A percentile compares a stretch with the other conserved stretches of the same genome.
phyloP scores from a whole-genome alignment of 2,329 filamentous ascomycete genomes.

The Microsporum canis region DNA sequence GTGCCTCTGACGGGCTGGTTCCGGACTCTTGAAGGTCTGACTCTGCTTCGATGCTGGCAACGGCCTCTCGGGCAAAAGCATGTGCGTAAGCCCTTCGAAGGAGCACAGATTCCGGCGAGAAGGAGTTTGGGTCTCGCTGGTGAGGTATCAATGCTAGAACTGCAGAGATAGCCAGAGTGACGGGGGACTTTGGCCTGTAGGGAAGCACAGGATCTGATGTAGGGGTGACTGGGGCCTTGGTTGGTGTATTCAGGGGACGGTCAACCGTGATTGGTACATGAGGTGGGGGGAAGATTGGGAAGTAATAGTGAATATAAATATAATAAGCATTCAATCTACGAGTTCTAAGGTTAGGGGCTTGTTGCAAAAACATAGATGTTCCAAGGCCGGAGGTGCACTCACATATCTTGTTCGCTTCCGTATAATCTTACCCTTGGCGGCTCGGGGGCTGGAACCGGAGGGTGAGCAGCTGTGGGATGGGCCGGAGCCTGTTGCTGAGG shows the following conservation, averaged over 20 bases:
- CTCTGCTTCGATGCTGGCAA: constrained; percentile 31
- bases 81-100: constrained; percentile 32
- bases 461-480: constrained; percentile 21
- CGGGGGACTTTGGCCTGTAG: constrained; percentile 32
- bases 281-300: constrained; percentile 35
- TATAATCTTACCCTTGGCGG: constrained; percentile 30
- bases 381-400: constrained; percentile 12
- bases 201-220: constrained; percentile 23
- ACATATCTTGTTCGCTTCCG: constrained; percentile 33
- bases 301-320: constrained; percentile 37
- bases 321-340: constrained; percentile 37
- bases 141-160: constrained; percentile 35
- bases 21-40: constrained; percentile 33
- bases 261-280: constrained; percentile 22
- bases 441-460: constrained; percentile 15
- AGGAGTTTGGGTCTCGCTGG: constrained; percentile 29
- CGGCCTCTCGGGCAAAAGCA: constrained; percentile 30
- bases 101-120: constrained; percentile 25
- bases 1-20: constrained; percentile 31
- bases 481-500: constrained; percentile 18
- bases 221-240: constrained; percentile 22
- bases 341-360: neutral
- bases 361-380: neutral
- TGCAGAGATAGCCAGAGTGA: constrained; percentile 35
- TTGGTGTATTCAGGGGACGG: constrained; percentile 24